These are phyloP conservation scores for Pisolithus tinctorius DNA, from an alignment of 768 basidiomycete species.

Conservation along the genomic window DNA sequence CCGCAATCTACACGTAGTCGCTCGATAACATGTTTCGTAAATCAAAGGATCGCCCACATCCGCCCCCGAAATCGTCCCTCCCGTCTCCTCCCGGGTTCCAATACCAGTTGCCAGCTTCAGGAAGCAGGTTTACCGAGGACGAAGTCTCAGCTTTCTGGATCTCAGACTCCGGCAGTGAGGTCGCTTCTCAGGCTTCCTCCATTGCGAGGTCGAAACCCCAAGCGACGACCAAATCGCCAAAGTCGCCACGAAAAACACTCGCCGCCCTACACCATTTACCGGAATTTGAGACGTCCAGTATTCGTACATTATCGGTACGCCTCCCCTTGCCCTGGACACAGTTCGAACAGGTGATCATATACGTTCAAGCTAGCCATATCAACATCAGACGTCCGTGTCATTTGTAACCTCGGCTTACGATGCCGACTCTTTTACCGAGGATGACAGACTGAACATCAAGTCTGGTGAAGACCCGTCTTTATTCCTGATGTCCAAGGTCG, in stretches of 20 bases:
- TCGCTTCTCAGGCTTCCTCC: constrained; percentile 4
- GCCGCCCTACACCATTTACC: background rate
- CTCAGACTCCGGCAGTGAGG: constrained; percentile 21
- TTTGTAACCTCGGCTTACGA: constrained; percentile 17
- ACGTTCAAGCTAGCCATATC: background rate
- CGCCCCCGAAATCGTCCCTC: background rate
- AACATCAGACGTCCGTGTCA: constrained; percentile 9
- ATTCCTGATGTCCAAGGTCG: constrained; percentile 16
- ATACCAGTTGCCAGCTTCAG: constrained; percentile 13
- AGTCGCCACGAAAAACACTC: constrained; percentile 8
- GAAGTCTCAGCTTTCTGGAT: constrained; percentile 18
- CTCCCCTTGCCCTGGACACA: background rate
- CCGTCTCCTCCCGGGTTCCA: background rate
- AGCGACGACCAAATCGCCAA: constrained; percentile 14
- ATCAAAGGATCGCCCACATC: background rate
- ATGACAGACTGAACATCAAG: constrained; percentile 20
- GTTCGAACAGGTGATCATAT: constrained; percentile 3
- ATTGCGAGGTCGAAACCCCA: constrained; percentile 2
- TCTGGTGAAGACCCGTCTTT: constrained; percentile 14
- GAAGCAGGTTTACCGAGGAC: constrained; percentile 24
- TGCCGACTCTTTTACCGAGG: constrained; percentile 25
- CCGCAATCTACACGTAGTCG: background rate
- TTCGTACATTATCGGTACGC: constrained; percentile 15
- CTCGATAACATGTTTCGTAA: background rate
- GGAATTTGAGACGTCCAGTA: background rate